Percentiles rank a stretch among this genome's conserved stretches.
Evolutionary conservation across 495 filamentous ascomycete species (phyloP).

Genomic region (Staphylotrichum longicolle): DNA sequence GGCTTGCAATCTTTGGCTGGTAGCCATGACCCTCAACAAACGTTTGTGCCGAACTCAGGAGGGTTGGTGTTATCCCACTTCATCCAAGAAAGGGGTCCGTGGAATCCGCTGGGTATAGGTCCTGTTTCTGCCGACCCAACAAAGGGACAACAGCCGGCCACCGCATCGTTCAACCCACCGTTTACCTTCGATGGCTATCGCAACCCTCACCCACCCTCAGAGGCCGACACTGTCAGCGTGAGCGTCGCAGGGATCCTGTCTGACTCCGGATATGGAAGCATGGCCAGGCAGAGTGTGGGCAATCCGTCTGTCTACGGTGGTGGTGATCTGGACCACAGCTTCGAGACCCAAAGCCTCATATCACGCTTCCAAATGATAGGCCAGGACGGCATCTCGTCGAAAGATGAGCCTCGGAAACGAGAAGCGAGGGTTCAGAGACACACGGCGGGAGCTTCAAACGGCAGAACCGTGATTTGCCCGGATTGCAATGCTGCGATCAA

Average conservation of each 20-base stretch:
- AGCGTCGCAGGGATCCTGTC: slow-evolving; percentile 42
- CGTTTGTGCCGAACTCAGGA: neutral
- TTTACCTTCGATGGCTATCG: slow-evolving; percentile 22
- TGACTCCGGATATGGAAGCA: slow-evolving; percentile 66
- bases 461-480: slow-evolving; percentile 30
- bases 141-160: neutral
- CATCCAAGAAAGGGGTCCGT: slow-evolving; percentile 10
- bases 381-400: slow-evolving; percentile 9
- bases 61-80: slow-evolving; percentile 9
- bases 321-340: slow-evolving; percentile 37
- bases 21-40: neutral
- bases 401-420: slow-evolving; percentile 6
- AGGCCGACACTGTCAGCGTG: slow-evolving; percentile 54
- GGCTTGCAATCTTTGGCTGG: slow-evolving; percentile 1
- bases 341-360: slow-evolving; percentile 42
- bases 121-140: neutral
- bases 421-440: slow-evolving; percentile 12
- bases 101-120: slow-evolving; percentile 7
- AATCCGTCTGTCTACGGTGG: slow-evolving; percentile 50
- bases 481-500: slow-evolving; percentile 40
- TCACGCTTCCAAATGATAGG: slow-evolving; percentile 28
- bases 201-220: slow-evolving; percentile 45
- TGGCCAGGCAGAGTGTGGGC: slow-evolving; percentile 38
- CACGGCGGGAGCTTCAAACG: slow-evolving; percentile 19
- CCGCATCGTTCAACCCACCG: neutral